phyloP scores from a whole-genome alignment of 768 basidiomycete species.

The Lactarius hengduanensis region DNA sequence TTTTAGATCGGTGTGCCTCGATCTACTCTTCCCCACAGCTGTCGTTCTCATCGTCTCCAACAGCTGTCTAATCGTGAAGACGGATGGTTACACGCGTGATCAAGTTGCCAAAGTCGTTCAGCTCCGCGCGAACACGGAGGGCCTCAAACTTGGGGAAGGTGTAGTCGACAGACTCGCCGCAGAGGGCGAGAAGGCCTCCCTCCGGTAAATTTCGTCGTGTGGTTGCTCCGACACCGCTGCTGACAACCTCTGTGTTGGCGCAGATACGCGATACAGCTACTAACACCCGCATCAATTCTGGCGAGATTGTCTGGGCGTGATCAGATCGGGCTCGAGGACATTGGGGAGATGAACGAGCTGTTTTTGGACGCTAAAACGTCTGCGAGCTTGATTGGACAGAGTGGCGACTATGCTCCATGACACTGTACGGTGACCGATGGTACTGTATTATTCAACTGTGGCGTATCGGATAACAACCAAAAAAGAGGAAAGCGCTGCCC shows the following conservation, averaged over 20 bases:
- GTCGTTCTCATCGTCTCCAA: constrained; percentile 1
- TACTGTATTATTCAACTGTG: background rate
- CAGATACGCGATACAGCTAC: constrained; percentile 87
- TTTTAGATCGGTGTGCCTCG: constrained; percentile 75
- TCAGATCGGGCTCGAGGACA: constrained; percentile 85
- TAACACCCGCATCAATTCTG: constrained; percentile 89
- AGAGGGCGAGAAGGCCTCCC: constrained; percentile 78
- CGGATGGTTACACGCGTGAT: constrained; percentile 75
- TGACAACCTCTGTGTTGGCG: constrained; percentile 16
- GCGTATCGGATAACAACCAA: background rate
- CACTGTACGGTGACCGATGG: background rate
- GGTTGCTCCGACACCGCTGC: constrained; percentile 1
- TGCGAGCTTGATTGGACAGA: constrained; percentile 30
- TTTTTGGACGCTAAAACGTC: constrained; percentile 91
- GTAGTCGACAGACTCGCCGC: constrained; percentile 79
- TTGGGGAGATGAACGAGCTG: constrained; percentile 89
- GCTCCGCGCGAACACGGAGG: constrained; percentile 83
- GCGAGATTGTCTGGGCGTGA: constrained; percentile 71
- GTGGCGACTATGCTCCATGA: constrained; percentile 14
- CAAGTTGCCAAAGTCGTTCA: constrained; percentile 87
- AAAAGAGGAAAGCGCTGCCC: background rate
- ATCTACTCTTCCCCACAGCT: constrained; percentile 3
- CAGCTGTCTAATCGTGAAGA: constrained; percentile 94
- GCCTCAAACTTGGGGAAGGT: constrained; percentile 67
- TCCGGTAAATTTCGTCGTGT: constrained; percentile 53